Conservation (phyloP, 768 basidiomycete species). For the Myochromella boudieri region DNA sequence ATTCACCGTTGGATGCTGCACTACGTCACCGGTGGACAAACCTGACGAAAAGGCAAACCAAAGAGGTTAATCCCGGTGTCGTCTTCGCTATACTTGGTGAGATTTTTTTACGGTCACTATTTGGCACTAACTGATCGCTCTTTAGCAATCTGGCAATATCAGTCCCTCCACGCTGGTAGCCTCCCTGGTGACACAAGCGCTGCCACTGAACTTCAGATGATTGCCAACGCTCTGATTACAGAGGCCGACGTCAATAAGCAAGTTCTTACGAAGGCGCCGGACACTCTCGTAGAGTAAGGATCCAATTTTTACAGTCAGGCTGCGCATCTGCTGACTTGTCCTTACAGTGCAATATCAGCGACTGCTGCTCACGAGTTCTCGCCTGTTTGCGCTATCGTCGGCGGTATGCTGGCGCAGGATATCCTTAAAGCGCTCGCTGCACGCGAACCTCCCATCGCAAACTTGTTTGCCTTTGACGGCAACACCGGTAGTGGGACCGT, state of each 20-base stretch:
- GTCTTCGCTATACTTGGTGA: constrained; percentile 75
- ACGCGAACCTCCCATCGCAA: constrained; percentile 90
- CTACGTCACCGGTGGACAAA: constrained; percentile 67
- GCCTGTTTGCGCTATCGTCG: constrained; percentile 91
- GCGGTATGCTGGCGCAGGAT: constrained; percentile 94
- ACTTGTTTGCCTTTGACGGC: constrained; percentile 89
- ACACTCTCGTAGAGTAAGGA: constrained; percentile 62
- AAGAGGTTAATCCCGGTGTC: constrained; percentile 76
- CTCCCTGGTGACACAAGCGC: constrained; percentile 55
- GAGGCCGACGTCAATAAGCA: constrained; percentile 71
- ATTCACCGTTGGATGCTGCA: constrained; percentile 62
- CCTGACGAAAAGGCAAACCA: constrained; percentile 74
- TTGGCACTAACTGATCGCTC: neutral
- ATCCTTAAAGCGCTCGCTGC: constrained; percentile 88
- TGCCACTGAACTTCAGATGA: constrained; percentile 57
- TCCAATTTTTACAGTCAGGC: constrained; percentile 12
- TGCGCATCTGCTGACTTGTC: constrained; percentile 6
- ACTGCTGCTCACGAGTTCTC: constrained; percentile 87
- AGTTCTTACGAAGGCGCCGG: constrained; percentile 55
- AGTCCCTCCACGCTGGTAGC: constrained; percentile 51
- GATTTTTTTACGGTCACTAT: neutral
- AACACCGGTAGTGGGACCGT: constrained; percentile 75
- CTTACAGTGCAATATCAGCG: constrained; percentile 57
- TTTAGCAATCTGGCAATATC: constrained; percentile 83
- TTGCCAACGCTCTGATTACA: constrained; percentile 60